Base-by-base conservation (phyloP, 2,329 filamentous ascomycete genomes). In the Aspergillus clavatus region DNA sequence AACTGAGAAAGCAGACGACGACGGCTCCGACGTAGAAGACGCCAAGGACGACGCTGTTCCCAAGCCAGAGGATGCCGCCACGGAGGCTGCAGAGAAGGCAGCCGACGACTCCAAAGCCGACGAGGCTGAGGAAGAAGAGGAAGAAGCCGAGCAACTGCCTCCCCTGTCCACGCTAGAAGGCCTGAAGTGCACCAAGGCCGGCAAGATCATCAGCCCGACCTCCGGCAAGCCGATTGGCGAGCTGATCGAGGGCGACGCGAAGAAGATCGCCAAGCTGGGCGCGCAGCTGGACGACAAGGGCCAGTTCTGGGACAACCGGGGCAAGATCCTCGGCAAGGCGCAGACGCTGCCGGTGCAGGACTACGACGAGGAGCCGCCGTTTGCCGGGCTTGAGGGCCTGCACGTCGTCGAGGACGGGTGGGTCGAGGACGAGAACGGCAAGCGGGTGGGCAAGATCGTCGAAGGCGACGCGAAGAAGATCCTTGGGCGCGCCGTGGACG, bases 251-350 rank as follows among this genome's bases (percentile, higher is more conserved):
- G 83, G 81, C 51, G 78, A 82, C 14, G 75, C 82, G 47, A 83
- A 82, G 69, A 84, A 83, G 64, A 71, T 82, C 54, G 57, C 66
- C 38, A 67, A 66, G 38, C 51, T 65, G 16, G 70, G 69, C 7
- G 58, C 53, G 16, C 54, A 57, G 12, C 62, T 68, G 19, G 82
- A 84, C 52, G 76, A 75, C 47, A 72, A 82, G 63, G 81, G 81
- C 16, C 81, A 84, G 56, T 79, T 84, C 45, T 72, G 83, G 58
- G 81, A 83, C 60, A 80, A 75, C 61, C 76, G 80, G 37, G 81
- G 81, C 36, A 81, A 82, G 35, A 72, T 84, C 51, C 74, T 84
- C 50, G 82, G 81, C 31, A 77, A 77, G 51, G 78, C 82, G 50
- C 72, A 79, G 49, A 64, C 68, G 0, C 54, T 70, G 3, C 63